Conservation (phyloP, 2,329 filamentous ascomycete species). For the Fusarium humuli region DNA sequence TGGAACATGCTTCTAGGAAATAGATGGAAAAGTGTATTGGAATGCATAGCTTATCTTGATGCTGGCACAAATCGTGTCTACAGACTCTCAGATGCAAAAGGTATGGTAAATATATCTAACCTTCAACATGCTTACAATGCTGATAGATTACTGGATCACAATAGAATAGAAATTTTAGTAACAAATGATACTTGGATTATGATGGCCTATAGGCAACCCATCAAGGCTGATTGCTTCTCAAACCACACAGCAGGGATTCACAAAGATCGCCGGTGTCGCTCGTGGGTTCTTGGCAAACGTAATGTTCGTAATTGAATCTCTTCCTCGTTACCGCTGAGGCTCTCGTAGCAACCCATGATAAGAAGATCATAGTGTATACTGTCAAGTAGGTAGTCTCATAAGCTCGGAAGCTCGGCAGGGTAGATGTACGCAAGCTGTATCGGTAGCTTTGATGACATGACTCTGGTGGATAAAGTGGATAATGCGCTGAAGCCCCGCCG, state of each 20-base stretch:
- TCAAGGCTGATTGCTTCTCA: neutral
- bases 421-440: neutral
- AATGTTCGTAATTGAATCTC: neutral
- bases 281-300: neutral
- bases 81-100: neutral
- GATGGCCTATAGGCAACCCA: no score
- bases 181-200: no score
- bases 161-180: neutral
- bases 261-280: slow-evolving; percentile 18
- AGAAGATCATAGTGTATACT: neutral
- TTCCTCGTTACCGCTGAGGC: neutral
- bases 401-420: slow-evolving; percentile 13
- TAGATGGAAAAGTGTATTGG: neutral
- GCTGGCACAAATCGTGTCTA: neutral
- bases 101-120: neutral
- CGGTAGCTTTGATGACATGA: slow-evolving; percentile 10
- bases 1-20: slow-evolving; percentile 29
- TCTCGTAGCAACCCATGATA: neutral
- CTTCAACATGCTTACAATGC: neutral
- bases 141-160: neutral
- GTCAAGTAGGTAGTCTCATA: neutral
- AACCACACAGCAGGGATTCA: neutral
- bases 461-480: slow-evolving; percentile 20
- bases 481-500: slow-evolving; percentile 19
- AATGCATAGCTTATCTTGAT: neutral